phyloP scores from a whole-genome alignment of 2,329 filamentous ascomycete genomes.

The Geoglossum cookeanum region DNA sequence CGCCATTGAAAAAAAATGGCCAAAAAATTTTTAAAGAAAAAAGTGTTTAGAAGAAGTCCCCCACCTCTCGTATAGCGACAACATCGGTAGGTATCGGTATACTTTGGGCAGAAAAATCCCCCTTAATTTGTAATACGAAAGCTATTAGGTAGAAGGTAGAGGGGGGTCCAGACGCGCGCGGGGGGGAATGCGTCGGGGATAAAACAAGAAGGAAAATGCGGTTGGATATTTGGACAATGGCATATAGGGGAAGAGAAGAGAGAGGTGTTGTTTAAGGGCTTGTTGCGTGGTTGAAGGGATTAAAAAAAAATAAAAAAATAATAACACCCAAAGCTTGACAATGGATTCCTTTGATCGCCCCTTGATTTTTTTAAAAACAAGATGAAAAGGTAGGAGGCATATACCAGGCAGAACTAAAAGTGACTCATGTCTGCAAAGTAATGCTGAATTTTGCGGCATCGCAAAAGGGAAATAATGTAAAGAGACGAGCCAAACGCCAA shows the following conservation, averaged over 20 bases:
- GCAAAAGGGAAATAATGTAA: background rate
- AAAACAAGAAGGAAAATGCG: background rate
- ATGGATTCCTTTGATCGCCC: background rate
- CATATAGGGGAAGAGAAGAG: background rate
- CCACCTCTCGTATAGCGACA: background rate
- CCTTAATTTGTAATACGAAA: conserved; percentile 1
- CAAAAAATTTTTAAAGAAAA: background rate
- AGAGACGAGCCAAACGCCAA: background rate
- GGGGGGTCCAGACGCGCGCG: background rate
- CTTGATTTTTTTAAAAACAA: background rate
- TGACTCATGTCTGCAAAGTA: background rate
- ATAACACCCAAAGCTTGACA: background rate
- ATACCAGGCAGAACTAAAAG: background rate
- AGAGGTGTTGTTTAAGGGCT: background rate
- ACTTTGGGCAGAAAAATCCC: no score
- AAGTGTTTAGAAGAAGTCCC: background rate
- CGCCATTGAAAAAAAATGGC: background rate
- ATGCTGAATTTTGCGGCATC: background rate
- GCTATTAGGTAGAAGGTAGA: background rate
- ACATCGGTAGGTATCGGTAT: no score
- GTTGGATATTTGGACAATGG: conserved; percentile 1
- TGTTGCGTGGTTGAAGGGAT: background rate
- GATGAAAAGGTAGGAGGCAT: no score
- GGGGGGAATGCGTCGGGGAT: background rate
- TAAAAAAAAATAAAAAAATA: background rate